These are phyloP conservation scores for Chlamydomonas incerta DNA, from an alignment of 139 green algal genomes.

Conservation along the genomic window DNA sequence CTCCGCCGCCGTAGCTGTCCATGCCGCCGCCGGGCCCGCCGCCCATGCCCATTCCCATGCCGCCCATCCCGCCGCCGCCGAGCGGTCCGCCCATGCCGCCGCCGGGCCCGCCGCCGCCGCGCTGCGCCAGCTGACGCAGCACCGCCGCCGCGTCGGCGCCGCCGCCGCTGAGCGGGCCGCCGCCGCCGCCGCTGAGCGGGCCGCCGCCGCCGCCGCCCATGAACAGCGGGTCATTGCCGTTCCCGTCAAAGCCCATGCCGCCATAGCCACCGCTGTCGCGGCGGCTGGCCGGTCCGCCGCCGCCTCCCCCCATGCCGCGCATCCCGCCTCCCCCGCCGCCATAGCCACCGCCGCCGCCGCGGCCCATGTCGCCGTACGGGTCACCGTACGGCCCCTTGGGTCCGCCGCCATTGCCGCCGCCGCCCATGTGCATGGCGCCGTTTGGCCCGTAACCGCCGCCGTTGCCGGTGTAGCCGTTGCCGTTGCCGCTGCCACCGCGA, in stretches of 20 bases:
- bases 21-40: no score
- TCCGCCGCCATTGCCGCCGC: neutral
- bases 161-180: neutral
- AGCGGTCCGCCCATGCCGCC: neutral
- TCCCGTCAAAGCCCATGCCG: no score
- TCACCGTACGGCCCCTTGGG: neutral
- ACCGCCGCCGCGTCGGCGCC: neutral
- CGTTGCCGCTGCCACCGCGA: neutral
- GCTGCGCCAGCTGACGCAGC: conserved; percentile 10
- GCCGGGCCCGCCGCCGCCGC: neutral
- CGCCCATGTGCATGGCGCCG: neutral
- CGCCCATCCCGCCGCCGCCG: neutral
- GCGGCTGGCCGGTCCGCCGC: neutral
- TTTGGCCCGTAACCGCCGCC: neutral
- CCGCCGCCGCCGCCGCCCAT: neutral
- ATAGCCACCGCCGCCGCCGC: neutral
- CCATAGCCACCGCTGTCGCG: no score
- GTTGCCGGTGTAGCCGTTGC: neutral
- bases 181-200: neutral
- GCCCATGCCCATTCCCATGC: no score
- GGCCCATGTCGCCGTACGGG: neutral
- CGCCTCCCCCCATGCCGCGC: neutral
- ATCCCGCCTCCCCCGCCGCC: neutral
- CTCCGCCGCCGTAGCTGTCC: no score
- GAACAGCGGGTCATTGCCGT: no score